phyloP scores from a whole-genome alignment of 2,329 filamentous ascomycete genomes.

The Nemania serpens region DNA sequence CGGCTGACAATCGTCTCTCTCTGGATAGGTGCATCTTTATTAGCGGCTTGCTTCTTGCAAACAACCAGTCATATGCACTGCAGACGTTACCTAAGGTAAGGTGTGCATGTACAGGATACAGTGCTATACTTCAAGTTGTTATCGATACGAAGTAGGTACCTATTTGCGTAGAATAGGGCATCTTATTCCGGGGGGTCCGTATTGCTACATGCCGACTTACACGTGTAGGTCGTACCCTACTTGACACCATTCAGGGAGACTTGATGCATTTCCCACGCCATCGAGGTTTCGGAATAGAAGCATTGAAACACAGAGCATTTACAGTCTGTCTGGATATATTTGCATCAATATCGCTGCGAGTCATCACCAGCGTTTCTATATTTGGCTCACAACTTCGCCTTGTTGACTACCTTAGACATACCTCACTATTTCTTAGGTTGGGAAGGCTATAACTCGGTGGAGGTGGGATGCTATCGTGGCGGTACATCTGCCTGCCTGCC shows the following conservation, averaged over 20 bases:
- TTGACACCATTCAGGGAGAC: constrained; percentile 17
- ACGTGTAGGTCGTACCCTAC: not conserved
- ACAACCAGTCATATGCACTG: constrained; percentile 1
- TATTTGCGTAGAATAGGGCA: not conserved
- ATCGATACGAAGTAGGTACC: no score
- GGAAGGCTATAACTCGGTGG: constrained; percentile 22
- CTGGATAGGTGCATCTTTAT: constrained; percentile 8
- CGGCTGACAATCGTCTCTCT: not conserved
- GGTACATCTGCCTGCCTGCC: not conserved
- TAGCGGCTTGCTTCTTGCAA: not conserved
- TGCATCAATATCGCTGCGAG: constrained; percentile 1
- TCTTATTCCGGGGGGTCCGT: constrained; percentile 10
- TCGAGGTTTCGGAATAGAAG: constrained; percentile 21
- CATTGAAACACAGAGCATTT: constrained; percentile 17
- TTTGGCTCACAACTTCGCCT: constrained; percentile 27
- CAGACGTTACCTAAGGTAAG: no score
- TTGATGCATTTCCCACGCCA: constrained; percentile 16
- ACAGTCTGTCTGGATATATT: constrained; percentile 1
- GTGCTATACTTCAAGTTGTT: no score
- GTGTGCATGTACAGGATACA: no score
- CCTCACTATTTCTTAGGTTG: no score
- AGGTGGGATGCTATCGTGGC: constrained; percentile 23
- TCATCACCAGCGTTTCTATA: constrained; percentile 23
- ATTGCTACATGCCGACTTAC: not conserved
- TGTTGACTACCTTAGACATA: not conserved